Conservation (phyloP, 176 grass and related monocot genomes). For the Aechmea fasciata region DNA sequence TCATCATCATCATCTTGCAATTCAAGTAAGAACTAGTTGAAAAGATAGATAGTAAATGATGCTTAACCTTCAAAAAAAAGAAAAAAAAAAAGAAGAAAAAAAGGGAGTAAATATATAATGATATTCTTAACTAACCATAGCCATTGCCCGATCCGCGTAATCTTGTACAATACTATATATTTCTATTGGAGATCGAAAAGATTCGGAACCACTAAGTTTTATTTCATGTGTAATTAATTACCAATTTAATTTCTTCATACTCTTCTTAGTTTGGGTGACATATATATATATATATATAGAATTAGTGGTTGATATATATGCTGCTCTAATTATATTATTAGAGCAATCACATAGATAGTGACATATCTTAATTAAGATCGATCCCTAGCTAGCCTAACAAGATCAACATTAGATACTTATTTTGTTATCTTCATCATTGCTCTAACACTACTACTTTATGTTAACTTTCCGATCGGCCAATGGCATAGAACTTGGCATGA, state of each 20-base stretch:
- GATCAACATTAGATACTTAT: background rate
- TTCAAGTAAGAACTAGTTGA: too few species aligned
- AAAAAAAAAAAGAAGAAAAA: background rate
- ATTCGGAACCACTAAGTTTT: background rate
- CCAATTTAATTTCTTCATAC: background rate
- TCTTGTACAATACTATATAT: background rate
- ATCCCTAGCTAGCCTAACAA: conserved; percentile 12
- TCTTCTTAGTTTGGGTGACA: background rate
- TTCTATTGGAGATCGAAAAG: background rate
- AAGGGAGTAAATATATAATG: background rate
- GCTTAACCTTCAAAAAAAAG: background rate
- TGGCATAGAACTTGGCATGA: conserved; percentile 8
- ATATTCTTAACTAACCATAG: background rate
- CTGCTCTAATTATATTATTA: conserved; percentile 13
- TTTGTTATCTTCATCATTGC: conserved; percentile 15
- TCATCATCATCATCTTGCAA: too few species aligned
- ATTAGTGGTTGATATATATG: background rate
- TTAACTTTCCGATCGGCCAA: conserved; percentile 28
- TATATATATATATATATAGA: too few species aligned
- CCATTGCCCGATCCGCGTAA: background rate
- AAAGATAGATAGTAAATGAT: too few species aligned
- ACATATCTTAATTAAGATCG: conserved; percentile 13
- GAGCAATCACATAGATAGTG: conserved; percentile 15
- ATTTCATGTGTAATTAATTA: background rate
- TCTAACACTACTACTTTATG: background rate